Evolutionary conservation across 148 eudicot species (phyloP).

Genomic region (Persicaria tinctoria): DNA sequence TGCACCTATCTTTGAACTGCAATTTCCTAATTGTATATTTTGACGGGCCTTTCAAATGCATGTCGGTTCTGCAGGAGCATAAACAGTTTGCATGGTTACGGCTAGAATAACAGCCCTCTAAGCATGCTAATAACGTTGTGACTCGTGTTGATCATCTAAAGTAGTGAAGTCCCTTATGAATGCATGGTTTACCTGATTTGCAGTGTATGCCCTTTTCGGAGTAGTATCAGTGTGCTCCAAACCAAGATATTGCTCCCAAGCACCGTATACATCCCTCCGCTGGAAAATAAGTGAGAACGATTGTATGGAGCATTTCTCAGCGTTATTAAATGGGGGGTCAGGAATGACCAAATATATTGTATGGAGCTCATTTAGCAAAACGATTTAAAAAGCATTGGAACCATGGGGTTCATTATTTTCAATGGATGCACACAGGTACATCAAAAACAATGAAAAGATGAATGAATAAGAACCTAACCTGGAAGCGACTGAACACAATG

Average conservation of each 20-base stretch:
- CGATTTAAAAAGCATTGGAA: neutral
- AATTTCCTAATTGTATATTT: conserved; percentile 62
- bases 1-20: neutral
- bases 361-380: no score
- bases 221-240: conserved; percentile 76
- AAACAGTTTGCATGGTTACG: neutral
- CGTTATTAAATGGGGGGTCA: no score
- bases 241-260: conserved; percentile 96
- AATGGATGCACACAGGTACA: neutral
- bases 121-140: neutral
- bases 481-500: conserved; percentile 76
- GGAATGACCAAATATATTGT: no score
- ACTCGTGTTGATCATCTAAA: neutral
- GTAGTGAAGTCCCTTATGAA: neutral
- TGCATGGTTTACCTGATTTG: conserved; percentile 53
- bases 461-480: conserved; percentile 33
- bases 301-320: no score
- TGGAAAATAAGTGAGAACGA: conserved; percentile 16
- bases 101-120: neutral
- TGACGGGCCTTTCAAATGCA: conserved; percentile 81
- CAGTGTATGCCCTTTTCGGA: conserved; percentile 55
- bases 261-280: conserved; percentile 77
- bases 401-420: neutral
- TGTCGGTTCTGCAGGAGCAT: conserved; percentile 74
- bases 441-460: neutral